Evolutionary conservation across 345 rosid genomes (phyloP).

Genomic region (Dimocarpus longan): DNA sequence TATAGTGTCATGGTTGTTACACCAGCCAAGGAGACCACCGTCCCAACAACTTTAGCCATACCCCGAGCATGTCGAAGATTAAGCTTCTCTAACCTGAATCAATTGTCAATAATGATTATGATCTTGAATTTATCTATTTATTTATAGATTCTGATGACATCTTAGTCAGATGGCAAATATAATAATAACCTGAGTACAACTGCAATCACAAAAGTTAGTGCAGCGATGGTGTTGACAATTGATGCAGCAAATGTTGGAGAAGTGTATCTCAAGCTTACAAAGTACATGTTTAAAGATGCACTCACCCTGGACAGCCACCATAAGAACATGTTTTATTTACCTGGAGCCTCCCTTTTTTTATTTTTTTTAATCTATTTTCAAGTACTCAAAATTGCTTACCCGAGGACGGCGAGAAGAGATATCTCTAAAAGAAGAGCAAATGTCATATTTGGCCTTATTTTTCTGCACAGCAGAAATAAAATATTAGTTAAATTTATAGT

Average conservation of each 20-base stretch:
- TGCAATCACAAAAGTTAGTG: slow-evolving; percentile 54
- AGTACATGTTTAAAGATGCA: slow-evolving; percentile 57
- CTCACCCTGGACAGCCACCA: slow-evolving; percentile 50
- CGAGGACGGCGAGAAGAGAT: slow-evolving; percentile 62
- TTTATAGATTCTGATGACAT: neutral
- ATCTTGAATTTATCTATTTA: neutral
- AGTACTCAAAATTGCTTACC: slow-evolving; percentile 34
- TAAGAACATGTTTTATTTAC: neutral
- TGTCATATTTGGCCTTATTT: slow-evolving; percentile 62
- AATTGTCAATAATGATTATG: neutral
- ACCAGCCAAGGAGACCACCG: slow-evolving; percentile 52
- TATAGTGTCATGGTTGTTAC: slow-evolving; percentile 59
- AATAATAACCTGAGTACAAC: slow-evolving; percentile 40
- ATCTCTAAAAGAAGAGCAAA: slow-evolving; percentile 58
- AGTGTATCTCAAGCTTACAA: slow-evolving; percentile 54
- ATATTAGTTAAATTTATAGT: too few relatives aligned
- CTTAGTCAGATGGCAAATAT: neutral
- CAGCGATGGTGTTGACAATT: slow-evolving; percentile 48
- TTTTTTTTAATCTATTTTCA: neutral
- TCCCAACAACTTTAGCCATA: slow-evolving; percentile 57
- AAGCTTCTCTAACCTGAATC: slow-evolving; percentile 52
- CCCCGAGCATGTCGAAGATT: slow-evolving; percentile 56
- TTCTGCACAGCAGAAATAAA: slow-evolving; percentile 41
- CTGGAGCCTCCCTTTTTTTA: too few relatives aligned
- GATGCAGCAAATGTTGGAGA: slow-evolving; percentile 57